Evolutionary conservation across 2,329 filamentous ascomycete species (phyloP).

Genomic region (Gyromitra esculenta): DNA sequence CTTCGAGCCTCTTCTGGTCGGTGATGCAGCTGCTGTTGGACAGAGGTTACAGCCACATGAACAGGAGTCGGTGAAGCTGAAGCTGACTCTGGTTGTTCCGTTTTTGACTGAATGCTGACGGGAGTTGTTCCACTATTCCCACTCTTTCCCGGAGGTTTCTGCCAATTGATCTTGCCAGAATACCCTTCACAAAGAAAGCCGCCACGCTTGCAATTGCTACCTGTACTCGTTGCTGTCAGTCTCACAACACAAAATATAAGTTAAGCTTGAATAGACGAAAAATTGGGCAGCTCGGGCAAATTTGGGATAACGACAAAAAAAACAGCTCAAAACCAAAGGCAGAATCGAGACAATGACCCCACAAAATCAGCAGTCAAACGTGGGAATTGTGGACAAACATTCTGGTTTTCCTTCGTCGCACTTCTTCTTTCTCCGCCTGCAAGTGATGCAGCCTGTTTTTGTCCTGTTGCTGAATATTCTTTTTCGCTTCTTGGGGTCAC

Average conservation of each 20-base stretch:
- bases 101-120: conserved; percentile 79
- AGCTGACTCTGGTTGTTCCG: conserved; percentile 67
- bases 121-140: conserved; percentile 66
- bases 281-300: conserved; percentile 52
- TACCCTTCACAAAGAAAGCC: conserved; percentile 94
- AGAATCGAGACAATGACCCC: conserved; percentile 15
- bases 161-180: conserved; percentile 79
- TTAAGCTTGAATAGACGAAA: conserved; percentile 42
- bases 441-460: conserved; percentile 75
- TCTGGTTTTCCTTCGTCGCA: conserved; percentile 93
- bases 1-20: conserved; percentile 43
- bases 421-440: conserved; percentile 76
- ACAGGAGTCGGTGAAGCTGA: conserved; percentile 61
- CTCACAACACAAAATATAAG: conserved; percentile 31
- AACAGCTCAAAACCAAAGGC: conserved; percentile 27
- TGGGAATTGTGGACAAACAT: conserved; percentile 70
- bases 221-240: conserved; percentile 62
- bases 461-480: conserved; percentile 61
- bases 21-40: conserved; percentile 46
- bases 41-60: conserved; percentile 62
- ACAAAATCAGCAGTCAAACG: conserved; percentile 37
- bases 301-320: conserved; percentile 41
- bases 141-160: conserved; percentile 77
- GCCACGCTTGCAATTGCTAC: conserved; percentile 88
- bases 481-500: conserved; percentile 62